Base-by-base conservation (phyloP, 2,329 filamentous ascomycete genomes). In the Clathrospora elynae region DNA sequence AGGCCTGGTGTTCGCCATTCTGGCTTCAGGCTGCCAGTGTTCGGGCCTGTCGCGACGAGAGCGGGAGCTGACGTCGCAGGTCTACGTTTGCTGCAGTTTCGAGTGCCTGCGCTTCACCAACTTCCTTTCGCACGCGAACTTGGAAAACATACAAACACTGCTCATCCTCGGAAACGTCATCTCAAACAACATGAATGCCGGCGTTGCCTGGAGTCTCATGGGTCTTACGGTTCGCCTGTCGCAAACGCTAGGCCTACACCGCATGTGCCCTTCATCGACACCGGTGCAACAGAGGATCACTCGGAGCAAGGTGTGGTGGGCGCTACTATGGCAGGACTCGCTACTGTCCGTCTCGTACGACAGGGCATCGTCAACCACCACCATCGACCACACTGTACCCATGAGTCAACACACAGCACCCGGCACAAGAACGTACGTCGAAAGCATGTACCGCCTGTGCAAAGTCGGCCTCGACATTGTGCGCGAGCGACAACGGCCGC, bases 81-180 rank as follows among this genome's bases (percentile, higher is more conserved):
- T 85, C 19, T 84, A 83, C 61, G 75, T 84, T 4, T 85, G 82
- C 66, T 85, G 82, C 64, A 81, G 80, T 34, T 84, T 84, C 49
- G 82, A 85, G 61, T 84, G 81, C 55, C 71, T 84, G 17, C 78
- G 82, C 12, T 81, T 83, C 66, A 82, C 79, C 16, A 85, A 85
- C 51, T 85, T 84, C 59, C 61, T 85, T 6, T 84, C 82, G 0
- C 78, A 82, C 44, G 78, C 81, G 18, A 81, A 77, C 3, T 68
- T 84, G 23, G 80, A 84, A 49, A 81, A 78, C 28, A 82, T 85
- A 24, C 80, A 85, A 58, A 81, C 81, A 0, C 71, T 84, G 14
- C 66, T 84, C 3, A 79, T 84, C 9, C 81, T 85, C 19, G 79
- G 80, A 34, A 83, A 84, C 54, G 81, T 82, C 16, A 72, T 82